A percentile compares a stretch with the other conserved stretches of the same genome.
Conservation (phyloP, 768 basidiomycete species). For the Russula brevipes region DNA sequence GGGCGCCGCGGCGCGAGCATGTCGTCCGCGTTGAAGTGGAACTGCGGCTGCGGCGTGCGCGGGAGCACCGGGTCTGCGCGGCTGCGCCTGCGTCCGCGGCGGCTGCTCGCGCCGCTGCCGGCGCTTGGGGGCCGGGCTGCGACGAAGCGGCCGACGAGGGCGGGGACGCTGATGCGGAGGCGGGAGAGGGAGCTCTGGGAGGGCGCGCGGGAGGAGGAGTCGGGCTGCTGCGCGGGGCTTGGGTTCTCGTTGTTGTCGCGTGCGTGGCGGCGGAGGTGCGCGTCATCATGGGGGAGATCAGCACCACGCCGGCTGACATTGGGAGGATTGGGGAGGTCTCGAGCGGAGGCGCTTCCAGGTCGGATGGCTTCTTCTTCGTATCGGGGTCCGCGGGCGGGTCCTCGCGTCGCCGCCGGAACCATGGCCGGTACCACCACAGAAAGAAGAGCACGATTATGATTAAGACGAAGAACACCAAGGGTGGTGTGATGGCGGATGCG, state of each 20-base stretch:
- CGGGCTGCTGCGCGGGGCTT: not conserved
- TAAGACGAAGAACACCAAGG: not conserved
- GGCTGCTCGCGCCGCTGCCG: not conserved
- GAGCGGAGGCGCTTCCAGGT: not conserved
- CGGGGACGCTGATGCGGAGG: not conserved
- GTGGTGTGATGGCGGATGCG: not conserved
- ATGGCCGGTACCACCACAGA: not conserved
- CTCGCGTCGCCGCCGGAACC: no score
- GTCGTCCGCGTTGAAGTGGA: slow-evolving; percentile 11
- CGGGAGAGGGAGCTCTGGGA: not conserved
- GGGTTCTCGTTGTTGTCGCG: no score
- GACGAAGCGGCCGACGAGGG: not conserved
- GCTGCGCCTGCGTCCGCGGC: not conserved
- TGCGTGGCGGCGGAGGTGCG: not conserved
- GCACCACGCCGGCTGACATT: not conserved
- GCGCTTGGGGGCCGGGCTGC: not conserved
- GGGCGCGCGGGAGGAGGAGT: not conserved
- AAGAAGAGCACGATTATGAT: not conserved
- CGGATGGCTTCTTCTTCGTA: not conserved
- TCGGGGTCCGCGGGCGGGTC: no score
- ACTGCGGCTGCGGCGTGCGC: not conserved
- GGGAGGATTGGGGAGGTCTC: not conserved
- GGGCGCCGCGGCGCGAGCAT: slow-evolving; percentile 6
- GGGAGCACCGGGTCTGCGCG: slow-evolving; percentile 16
- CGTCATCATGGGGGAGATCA: not conserved